Evolutionary conservation across 108 stramenopile species (phyloP).

Genomic region (Fragilaria radians): DNA sequence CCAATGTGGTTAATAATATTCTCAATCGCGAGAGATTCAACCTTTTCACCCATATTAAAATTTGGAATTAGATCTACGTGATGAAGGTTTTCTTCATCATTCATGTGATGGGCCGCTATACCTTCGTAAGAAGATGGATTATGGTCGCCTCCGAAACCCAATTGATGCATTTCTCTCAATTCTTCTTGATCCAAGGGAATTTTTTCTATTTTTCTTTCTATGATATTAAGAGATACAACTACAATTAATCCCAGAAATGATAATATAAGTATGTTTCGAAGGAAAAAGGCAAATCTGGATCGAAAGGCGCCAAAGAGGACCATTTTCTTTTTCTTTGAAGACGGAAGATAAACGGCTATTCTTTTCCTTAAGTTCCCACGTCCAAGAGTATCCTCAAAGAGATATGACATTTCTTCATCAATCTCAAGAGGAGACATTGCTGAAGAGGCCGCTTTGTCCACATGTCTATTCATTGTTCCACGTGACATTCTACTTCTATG

Average conservation of each 20-base stretch:
- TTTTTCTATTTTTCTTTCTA: conserved; percentile 1
- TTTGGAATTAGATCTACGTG: neutral
- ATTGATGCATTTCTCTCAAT: conserved; percentile 6
- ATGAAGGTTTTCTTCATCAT: conserved; percentile 2
- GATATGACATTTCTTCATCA: conserved; percentile 4
- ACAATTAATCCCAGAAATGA: neutral
- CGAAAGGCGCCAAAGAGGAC: neutral
- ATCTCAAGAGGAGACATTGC: conserved; percentile 8
- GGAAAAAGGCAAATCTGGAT: neutral
- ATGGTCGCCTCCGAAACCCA: conserved; percentile 7
- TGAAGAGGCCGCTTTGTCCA: too few species aligned
- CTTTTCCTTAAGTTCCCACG: neutral
- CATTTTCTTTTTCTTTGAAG: neutral
- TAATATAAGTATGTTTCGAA: conserved; percentile 3
- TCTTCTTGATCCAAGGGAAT: neutral
- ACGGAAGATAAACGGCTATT: neutral
- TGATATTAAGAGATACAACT: conserved; percentile 1
- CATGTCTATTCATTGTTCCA: too few species aligned
- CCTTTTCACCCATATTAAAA: neutral
- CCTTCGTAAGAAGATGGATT: conserved; percentile 1
- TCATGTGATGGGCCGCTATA: neutral
- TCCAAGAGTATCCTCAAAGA: conserved; percentile 8
- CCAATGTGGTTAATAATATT: conserved; percentile 11
- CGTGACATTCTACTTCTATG: too few species aligned
- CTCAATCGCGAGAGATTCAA: conserved; percentile 6